These are phyloP conservation scores for Choiromyces venosus DNA, from an alignment of 495 filamentous ascomycete species.

Conservation along the genomic window DNA sequence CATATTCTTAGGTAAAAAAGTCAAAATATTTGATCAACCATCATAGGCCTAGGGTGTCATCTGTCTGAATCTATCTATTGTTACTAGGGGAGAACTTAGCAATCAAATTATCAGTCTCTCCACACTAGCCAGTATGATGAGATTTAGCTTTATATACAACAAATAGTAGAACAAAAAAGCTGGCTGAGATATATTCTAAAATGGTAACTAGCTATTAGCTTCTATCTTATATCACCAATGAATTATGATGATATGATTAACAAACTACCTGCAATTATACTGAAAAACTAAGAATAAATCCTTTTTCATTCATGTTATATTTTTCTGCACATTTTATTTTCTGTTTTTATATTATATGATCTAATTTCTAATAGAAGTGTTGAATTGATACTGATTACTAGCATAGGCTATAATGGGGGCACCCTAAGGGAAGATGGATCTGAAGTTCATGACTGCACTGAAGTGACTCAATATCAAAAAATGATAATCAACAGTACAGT, in stretches of 20 bases:
- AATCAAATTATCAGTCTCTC: background rate
- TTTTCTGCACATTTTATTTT: background rate
- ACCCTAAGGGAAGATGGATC: too few species aligned
- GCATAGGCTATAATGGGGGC: too few species aligned
- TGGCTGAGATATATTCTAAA: background rate
- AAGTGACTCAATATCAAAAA: too few species aligned
- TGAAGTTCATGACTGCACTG: too few species aligned
- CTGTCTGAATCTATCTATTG: background rate
- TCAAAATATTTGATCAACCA: slow-evolving; percentile 3
- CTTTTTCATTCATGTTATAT: slow-evolving; percentile 16
- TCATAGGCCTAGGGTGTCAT: background rate
- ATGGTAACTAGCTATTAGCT: background rate
- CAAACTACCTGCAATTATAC: background rate
- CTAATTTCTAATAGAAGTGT: too few species aligned
- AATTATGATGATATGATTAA: background rate
- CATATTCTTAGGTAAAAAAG: background rate
- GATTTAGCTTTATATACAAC: background rate
- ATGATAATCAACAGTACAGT: too few species aligned
- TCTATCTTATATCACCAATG: background rate
- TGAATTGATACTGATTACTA: too few species aligned
- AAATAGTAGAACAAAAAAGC: background rate
- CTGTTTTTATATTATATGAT: too few species aligned
- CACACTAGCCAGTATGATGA: background rate
- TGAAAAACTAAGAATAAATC: background rate
- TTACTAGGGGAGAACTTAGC: background rate